Conservation (phyloP, 768 basidiomycete genomes). For the Pulveroboletus ravenelii region DNA sequence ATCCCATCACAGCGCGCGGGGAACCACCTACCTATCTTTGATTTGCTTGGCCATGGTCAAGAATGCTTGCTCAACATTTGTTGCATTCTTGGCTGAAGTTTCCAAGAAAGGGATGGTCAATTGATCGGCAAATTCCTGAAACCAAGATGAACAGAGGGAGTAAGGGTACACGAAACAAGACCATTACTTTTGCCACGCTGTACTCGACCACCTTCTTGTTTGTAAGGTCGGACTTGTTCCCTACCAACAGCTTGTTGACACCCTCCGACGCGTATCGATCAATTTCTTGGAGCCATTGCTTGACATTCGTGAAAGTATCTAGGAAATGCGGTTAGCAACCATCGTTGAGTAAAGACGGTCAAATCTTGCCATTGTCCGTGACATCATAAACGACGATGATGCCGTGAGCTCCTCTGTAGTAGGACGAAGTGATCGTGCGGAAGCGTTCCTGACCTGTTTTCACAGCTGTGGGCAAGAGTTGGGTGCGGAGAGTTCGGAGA, state of each 20-base stretch:
- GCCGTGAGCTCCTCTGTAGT: slow-evolving; percentile 98
- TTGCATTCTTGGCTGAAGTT: slow-evolving; percentile 98
- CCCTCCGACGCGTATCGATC: slow-evolving; percentile 96
- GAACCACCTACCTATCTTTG: slow-evolving; percentile 67
- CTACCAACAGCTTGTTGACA: slow-evolving; percentile 97
- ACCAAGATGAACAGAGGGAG: slow-evolving; percentile 4
- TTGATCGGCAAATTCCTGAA: slow-evolving; percentile 91
- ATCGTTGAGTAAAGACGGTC: neutral
- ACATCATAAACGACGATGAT: slow-evolving; percentile 99
- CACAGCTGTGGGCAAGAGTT: slow-evolving; percentile 2
- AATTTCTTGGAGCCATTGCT: slow-evolving; percentile 92
- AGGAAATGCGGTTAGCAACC: slow-evolving; percentile 6
- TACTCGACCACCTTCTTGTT: slow-evolving; percentile 96
- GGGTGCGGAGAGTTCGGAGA: neutral
- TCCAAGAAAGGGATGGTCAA: slow-evolving; percentile 92
- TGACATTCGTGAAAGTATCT: slow-evolving; percentile 95
- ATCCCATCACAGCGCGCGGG: neutral
- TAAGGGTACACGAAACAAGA: neutral
- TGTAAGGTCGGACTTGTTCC: slow-evolving; percentile 98
- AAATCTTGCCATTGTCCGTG: slow-evolving; percentile 75
- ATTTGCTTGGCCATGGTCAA: slow-evolving; percentile 98
- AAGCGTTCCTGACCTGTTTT: slow-evolving; percentile 88
- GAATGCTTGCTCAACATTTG: slow-evolving; percentile 99
- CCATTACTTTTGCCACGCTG: slow-evolving; percentile 71
- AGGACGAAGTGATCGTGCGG: slow-evolving; percentile 98